phyloP scores from a whole-genome alignment of 441 rosid genomes.

The Adansonia gregorii region DNA sequence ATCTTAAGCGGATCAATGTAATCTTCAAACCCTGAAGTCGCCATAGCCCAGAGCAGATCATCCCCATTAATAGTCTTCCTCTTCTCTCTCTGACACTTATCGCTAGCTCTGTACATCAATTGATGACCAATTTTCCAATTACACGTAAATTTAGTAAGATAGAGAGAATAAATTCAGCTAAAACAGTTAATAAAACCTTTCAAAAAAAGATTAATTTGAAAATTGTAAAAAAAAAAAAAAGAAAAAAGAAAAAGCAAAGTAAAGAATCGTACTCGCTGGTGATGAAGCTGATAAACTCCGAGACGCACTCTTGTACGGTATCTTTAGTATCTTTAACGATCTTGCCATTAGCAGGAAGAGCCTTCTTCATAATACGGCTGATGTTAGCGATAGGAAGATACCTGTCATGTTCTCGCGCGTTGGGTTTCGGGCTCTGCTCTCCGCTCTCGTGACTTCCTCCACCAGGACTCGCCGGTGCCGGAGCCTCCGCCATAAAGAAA shows the following conservation, averaged over 20 bases:
- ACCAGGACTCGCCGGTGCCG: conserved; percentile 59
- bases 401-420: conserved; percentile 90
- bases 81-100: conserved; percentile 97
- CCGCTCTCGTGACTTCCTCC: conserved; percentile 83
- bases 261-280: conserved; percentile 78
- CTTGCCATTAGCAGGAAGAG: conserved; percentile 91
- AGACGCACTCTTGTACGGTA: conserved; percentile 94
- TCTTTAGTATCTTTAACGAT: conserved; percentile 97
- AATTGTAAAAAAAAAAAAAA: neutral
- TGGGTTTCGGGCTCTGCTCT: conserved; percentile 81
- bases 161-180: neutral
- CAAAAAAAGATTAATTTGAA: neutral
- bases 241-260: neutral
- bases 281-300: conserved; percentile 95
- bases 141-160: neutral
- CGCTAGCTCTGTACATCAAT: conserved; percentile 76
- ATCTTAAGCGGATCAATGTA: conserved; percentile 87
- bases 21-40: conserved; percentile 95
- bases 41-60: conserved; percentile 97
- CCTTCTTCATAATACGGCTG: conserved; percentile 92
- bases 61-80: conserved; percentile 96
- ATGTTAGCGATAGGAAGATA: conserved; percentile 93
- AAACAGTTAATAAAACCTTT: neutral
- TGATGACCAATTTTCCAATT: neutral
- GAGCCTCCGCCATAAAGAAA: conserved; percentile 49